Percentiles rank a stretch among this genome's conserved stretches.
Conservation (phyloP, 1,139 yeast species). For the Casaregolazyma lundiana region DNA sequence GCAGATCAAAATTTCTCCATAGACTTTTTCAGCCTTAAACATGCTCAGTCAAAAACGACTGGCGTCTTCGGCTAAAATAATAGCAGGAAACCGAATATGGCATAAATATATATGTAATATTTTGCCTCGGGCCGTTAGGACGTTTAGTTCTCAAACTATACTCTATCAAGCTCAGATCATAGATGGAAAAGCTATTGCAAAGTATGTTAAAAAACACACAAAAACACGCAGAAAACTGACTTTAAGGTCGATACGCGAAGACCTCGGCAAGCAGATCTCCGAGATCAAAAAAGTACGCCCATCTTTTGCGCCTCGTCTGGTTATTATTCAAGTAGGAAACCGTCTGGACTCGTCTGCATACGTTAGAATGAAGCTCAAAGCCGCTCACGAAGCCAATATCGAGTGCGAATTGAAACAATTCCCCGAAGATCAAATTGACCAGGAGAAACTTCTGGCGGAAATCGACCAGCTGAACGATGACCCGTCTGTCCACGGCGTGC, state of each 20-base stretch:
- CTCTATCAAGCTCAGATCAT: constrained; percentile 38
- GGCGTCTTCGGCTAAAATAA: neutral
- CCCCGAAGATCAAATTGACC: constrained; percentile 29
- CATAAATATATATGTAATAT: neutral
- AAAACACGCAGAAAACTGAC: constrained; percentile 35
- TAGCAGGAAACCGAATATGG: neutral
- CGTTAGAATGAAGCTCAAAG: constrained; percentile 90
- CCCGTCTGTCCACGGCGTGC: constrained; percentile 72
- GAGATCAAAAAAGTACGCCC: constrained; percentile 51
- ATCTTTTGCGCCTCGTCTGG: constrained; percentile 68
- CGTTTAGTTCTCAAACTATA: constrained; percentile 11
- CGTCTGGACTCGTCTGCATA: constrained; percentile 89
- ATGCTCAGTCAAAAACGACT: constrained; percentile 4
- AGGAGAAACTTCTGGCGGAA: constrained; percentile 49
- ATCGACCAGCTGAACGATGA: constrained; percentile 65
- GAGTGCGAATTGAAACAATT: constrained; percentile 32
- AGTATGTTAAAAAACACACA: constrained; percentile 25
- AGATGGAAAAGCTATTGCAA: constrained; percentile 71
- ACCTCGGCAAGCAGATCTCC: constrained; percentile 45
- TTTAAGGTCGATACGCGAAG: constrained; percentile 34
- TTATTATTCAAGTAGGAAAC: constrained; percentile 85
- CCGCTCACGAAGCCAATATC: constrained; percentile 51
- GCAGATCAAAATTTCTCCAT: too few species aligned
- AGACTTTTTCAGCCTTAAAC: too few species aligned
- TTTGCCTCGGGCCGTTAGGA: neutral